Evolutionary conservation across 208 protist species (phyloP).

Genomic region (Leishmania tropica): DNA sequence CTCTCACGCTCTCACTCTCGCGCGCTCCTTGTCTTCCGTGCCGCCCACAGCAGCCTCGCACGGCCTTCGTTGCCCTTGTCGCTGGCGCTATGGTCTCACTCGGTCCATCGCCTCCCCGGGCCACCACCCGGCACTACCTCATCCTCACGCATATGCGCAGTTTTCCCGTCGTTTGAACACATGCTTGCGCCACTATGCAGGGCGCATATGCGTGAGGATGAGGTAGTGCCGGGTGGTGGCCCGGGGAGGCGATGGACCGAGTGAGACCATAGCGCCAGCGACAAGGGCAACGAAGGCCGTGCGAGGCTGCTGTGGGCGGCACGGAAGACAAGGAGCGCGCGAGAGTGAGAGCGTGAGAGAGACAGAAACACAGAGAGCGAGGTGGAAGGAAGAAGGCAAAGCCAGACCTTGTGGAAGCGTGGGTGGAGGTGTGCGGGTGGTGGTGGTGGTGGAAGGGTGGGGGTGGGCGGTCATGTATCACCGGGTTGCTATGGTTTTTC

Average conservation of each 20-base stretch:
- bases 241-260: background rate
- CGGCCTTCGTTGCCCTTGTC: too few species aligned
- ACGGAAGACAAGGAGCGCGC: background rate
- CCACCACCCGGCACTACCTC: background rate
- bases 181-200: background rate
- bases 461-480: background rate
- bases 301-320: background rate
- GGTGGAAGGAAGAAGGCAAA: background rate
- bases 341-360: background rate
- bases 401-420: background rate
- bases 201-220: background rate
- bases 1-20: background rate
- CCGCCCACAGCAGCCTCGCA: background rate
- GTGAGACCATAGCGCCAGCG: background rate
- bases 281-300: too few species aligned
- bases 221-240: background rate
- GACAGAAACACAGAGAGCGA: background rate
- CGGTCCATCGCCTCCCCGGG: background rate
- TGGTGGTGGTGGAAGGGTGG: background rate
- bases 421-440: too few species aligned
- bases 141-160: background rate
- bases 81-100: background rate
- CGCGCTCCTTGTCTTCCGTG: background rate
- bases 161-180: background rate
- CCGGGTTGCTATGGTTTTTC: constrained; percentile 2